Base-by-base conservation (phyloP, 108 stramenopile species). In the Asterionellopsis glacialis region DNA sequence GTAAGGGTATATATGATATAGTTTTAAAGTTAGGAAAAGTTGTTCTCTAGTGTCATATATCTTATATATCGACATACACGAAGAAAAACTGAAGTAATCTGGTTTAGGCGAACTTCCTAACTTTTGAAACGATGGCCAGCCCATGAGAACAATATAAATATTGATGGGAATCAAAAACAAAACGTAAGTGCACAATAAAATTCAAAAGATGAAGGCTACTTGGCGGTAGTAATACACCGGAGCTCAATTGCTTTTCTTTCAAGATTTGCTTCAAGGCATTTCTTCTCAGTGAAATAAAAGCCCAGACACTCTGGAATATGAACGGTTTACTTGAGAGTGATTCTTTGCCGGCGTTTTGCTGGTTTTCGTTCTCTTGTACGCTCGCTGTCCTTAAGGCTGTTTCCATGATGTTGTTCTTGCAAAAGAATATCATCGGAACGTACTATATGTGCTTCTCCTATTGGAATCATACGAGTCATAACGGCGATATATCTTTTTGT, bases 381-480 rank as follows among this genome's bases (percentile, higher is more conserved):
- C 47, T 67, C 70, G 69, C 69, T 64, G 73, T 74, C 73, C 77
- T 78, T 78, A 74, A 78, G 77, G 73, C 77, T 78, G 77, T 71
- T 74, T 78, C 66, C 77, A 78, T 73, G 71, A 65, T 41, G 22
- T 10, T 45, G 0, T 59, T 60, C 24, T 33, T 33, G 33, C 2
- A 7, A 33, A 33, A 33, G 33, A 33, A 33, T 33, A 7, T 33
- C 48, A 11, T 33, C 44, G 77, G 77, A 78, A 78, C 77, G 77
- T 71, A 78, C 77, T 15, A 57, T 49, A 33, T 65, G 77, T 78
- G 59, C 77, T 78, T 78, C 77, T 71, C 39, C 70, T 69, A 50
- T 78, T 78, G 77, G 66, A 78, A 78, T 74, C 77, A 78, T 74
- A 74, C 69, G 77, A 78, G 77, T 78, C 77, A 78, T 78, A 78